A percentile compares a stretch with the other conserved stretches of the same genome.
These are phyloP conservation scores for Pulicaria dysenterica DNA, from an alignment of 129 eudicot genomes.

Conservation along the genomic window DNA sequence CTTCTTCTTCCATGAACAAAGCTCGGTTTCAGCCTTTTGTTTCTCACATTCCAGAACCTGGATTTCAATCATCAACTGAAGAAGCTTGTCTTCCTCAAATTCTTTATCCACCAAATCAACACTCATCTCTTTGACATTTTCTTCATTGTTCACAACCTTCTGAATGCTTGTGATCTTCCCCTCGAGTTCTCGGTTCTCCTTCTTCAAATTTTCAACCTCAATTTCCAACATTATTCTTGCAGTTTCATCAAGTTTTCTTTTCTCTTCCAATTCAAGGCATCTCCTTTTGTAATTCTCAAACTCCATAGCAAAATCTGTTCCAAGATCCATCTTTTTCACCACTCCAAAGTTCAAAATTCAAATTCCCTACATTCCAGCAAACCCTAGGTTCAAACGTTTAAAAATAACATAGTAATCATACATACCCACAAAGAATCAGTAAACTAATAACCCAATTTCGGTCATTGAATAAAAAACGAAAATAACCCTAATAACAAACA, in stretches of 20 bases:
- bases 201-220: slow-evolving; percentile 44
- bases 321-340: slow-evolving; percentile 9
- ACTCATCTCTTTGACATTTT: too few species aligned
- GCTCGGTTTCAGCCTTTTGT: slow-evolving; percentile 47
- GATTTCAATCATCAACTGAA: slow-evolving; percentile 50
- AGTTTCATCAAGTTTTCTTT: slow-evolving; percentile 30
- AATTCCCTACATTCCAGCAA: slow-evolving; percentile 4
- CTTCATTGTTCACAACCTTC: neutral
- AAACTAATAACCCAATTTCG: neutral
- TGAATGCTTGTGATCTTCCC: slow-evolving; percentile 12
- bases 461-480: slow-evolving; percentile 4
- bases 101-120: slow-evolving; percentile 28
- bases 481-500: neutral
- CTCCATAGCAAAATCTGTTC: slow-evolving; percentile 33
- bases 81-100: slow-evolving; percentile 28
- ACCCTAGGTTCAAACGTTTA: slow-evolving; percentile 23
- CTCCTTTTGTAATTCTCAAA: slow-evolving; percentile 20
- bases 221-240: slow-evolving; percentile 41
- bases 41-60: slow-evolving; percentile 66
- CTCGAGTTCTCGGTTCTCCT: slow-evolving; percentile 45
- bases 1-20: slow-evolving; percentile 45
- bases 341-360: neutral
- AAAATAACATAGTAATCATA: neutral
- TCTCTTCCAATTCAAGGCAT: slow-evolving; percentile 42
- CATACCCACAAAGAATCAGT: neutral